Percentiles rank a stretch among this genome's conserved stretches.
These are phyloP conservation scores for Botryotinia narcissicola DNA, from an alignment of 2,329 filamentous ascomycete species.

Conservation along the genomic window DNA sequence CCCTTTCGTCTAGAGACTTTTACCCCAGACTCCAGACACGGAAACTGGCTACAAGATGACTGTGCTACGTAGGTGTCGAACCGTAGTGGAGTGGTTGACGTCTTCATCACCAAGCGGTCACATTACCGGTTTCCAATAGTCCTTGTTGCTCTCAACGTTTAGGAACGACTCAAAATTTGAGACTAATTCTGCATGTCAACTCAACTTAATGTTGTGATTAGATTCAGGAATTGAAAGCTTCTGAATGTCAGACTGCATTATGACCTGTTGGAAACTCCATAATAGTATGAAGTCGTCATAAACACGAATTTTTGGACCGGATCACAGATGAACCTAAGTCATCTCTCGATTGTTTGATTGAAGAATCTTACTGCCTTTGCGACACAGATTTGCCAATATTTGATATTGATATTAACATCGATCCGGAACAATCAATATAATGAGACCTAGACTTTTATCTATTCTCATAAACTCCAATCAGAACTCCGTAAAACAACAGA, in stretches of 20 bases:
- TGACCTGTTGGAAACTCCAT: background rate
- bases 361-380: background rate
- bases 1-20: background rate
- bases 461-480: background rate
- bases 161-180: background rate
- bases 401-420: background rate
- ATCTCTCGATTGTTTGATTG: background rate
- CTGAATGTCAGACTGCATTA: background rate
- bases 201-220: background rate
- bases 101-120: background rate
- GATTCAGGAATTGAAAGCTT: background rate
- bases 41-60: background rate
- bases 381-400: too few relatives aligned
- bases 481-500: background rate
- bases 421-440: background rate
- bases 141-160: background rate
- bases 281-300: background rate
- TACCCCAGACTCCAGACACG: background rate
- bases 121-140: background rate
- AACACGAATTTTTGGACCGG: background rate
- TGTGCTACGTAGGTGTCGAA: background rate
- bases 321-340: background rate
- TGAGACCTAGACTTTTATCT: background rate
- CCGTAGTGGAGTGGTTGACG: background rate
- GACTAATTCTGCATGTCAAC: background rate